Evolutionary conservation across 2,329 filamentous ascomycete species (phyloP).

Genomic region (Fusarium subglutinans): DNA sequence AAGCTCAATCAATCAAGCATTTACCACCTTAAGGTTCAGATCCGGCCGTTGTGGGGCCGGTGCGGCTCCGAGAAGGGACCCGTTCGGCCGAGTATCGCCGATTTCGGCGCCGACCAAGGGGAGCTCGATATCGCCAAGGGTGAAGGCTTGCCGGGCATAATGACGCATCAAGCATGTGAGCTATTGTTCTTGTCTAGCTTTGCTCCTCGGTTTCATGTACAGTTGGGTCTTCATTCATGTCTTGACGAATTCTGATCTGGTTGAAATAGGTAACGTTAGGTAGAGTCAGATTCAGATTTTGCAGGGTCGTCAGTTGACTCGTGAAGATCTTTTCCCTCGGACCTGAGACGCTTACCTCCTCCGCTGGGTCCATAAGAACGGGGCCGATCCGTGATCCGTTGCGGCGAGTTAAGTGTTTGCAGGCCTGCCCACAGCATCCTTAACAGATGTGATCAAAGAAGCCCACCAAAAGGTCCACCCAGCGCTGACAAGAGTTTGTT

Average conservation of each 20-base stretch:
- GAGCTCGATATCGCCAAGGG: neutral
- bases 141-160: neutral
- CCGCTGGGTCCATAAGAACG: neutral
- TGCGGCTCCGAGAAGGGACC: conserved; percentile 11
- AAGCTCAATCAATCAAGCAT: neutral
- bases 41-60: conserved; percentile 11
- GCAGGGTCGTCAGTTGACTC: conserved; percentile 6
- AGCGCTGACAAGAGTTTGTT: conserved; percentile 12
- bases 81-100: conserved; percentile 8
- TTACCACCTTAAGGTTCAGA: neutral
- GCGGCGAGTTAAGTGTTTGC: conserved; percentile 5
- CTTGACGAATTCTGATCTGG: neutral
- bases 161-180: neutral
- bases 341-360: conserved; percentile 22
- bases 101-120: conserved; percentile 29
- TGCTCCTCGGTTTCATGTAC: neutral
- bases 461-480: conserved; percentile 17
- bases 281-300: neutral
- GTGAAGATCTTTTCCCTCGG: conserved; percentile 2
- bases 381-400: neutral
- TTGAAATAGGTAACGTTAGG: neutral
- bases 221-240: neutral
- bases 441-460: neutral
- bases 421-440: conserved; percentile 4
- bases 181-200: neutral